Base-by-base conservation (phyloP, 2,329 filamentous ascomycete genomes). In the Lachnellula subtilissima region DNA sequence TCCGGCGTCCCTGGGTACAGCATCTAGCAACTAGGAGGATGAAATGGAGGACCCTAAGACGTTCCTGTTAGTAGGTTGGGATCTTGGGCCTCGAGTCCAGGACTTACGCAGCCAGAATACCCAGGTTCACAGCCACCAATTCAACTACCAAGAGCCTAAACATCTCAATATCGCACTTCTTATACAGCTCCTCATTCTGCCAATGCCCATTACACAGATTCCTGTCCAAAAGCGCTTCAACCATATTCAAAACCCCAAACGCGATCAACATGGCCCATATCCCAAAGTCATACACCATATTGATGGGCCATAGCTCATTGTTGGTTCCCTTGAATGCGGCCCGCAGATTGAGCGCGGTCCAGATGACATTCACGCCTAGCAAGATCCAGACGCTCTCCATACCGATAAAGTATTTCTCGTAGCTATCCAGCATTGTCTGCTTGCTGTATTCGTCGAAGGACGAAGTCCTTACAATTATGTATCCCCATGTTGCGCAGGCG, bases 181-280 rank as follows among this genome's bases (percentile, higher is more conserved):
- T 50, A 23, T 59, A 59, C 28, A 59, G 43, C 28, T 57, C 54
- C 12, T 53, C 45, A 17, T 59, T 50, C 3, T 43, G 9, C 28
- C 28, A 23, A 7, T 28, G 17, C 12, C 57, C 54, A 49, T 59
- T 52, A 48, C 59, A 61, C 28, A 57, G 46, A 25, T 50, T 49
- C 12, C 57, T 48, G 52, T 59, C 57, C 56, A 50, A 58, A 39
- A 61, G 52, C 46, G 51, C 52, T 37, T 36, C 19, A 4, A 61
- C 9, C 54, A 61, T 59, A 37, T 61, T 59, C 39, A 53, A 14
- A 9, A 61, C 56, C n/a, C 56, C 55, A 37, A 61, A 61, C 9
- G 37, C 55, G 17, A 61, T 56, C 5, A 61, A 48, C 9, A 23
- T 14, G 14, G 43, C 56, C 49, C 58, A 58, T 2, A 55, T 49